Evolutionary conservation across 768 basidiomycete genomes (phyloP), one percentile per base, ranked within the genome.

Genomic region (Peribolospora kevripleyi): DNA sequence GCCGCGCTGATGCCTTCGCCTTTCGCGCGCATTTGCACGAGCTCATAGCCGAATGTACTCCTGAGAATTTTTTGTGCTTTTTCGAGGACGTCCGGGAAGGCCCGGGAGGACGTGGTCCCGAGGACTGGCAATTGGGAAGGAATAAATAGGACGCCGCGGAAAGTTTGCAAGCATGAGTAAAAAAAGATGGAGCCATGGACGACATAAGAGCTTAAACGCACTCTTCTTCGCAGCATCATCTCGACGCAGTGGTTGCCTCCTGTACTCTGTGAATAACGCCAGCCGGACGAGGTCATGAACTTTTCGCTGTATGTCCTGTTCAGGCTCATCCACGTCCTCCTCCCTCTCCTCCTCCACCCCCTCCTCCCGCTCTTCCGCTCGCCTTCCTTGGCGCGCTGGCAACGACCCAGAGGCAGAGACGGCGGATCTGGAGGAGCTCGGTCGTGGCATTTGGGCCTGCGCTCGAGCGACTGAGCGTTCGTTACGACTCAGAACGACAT

Each of bases 161-260:
- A 37, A 13, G 40, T 25, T 5, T 42, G 3, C 42, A 3, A n/a
- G 42, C 25, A 36, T 39, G 37, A 36, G 36, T 10, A 3, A 13
- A 36, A 45, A 10, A 46, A 14, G 53, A 7, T 3, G 46, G 36
- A n/a, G 14, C 46, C 45, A 40, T 6, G 36, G 46, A 25, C 14
- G 40, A 4, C 36, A 13, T 11, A 2, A 25, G 5, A 48, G 48
- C 41, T 40, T 6, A 55, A 58, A 57, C 57, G 11, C 11, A 80
- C 88, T 77, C 72, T 83, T 83, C 69, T 87, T 88, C 45, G 73
- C 77, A 51, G 90, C 82, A 46, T 91, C 86, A n/a, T 87, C 82
- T 46, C 84, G 72, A 43, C 75, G 74, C 51, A 93, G 66, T 2
- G 77, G 72, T 8, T 69, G 66, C 52, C 84, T 73, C 63, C 73